Evolutionary conservation across 768 basidiomycete species (phyloP).

Genomic region (Mycena kentingensis): DNA sequence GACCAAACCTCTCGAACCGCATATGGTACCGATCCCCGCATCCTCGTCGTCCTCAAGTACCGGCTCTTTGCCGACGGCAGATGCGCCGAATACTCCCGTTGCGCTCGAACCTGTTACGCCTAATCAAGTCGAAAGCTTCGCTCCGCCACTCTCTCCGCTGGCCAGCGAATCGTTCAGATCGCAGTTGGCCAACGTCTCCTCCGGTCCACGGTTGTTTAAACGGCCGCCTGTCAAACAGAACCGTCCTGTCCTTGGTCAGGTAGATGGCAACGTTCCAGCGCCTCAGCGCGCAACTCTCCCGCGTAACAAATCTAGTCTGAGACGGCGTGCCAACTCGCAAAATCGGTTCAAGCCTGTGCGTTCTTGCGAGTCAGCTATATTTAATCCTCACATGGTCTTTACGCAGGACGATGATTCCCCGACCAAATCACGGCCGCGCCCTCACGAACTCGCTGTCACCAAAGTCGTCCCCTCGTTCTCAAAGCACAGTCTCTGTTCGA

Average conservation of each 20-base stretch:
- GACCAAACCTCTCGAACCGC: not conserved
- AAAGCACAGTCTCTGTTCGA: slow-evolving; percentile 22
- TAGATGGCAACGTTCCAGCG: slow-evolving; percentile 12
- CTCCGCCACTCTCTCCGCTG: slow-evolving; percentile 27
- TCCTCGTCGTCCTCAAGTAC: not conserved
- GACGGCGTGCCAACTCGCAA: slow-evolving; percentile 1
- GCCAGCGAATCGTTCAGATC: slow-evolving; percentile 32
- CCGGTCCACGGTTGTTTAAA: slow-evolving; percentile 15
- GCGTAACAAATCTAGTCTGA: slow-evolving; percentile 1
- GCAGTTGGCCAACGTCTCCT: slow-evolving; percentile 21
- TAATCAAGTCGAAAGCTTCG: slow-evolving; percentile 4
- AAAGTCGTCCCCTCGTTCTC: slow-evolving; percentile 23
- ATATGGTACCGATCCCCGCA: not conserved
- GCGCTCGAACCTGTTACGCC: no score
- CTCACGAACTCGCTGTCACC: slow-evolving; percentile 12
- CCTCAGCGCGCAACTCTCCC: not conserved
- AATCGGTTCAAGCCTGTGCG: not conserved
- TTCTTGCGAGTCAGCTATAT: not conserved
- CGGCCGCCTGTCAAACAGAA: slow-evolving; percentile 8
- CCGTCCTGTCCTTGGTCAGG: slow-evolving; percentile 16
- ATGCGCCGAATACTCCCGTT: no score
- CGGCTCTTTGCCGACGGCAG: no score
- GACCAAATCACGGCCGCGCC: slow-evolving; percentile 3
- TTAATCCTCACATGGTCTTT: not conserved
- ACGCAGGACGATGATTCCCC: not conserved